Conservation (phyloP, 1,284 basidiomycete genomes). For the Sanghuangporus weigelae region DNA sequence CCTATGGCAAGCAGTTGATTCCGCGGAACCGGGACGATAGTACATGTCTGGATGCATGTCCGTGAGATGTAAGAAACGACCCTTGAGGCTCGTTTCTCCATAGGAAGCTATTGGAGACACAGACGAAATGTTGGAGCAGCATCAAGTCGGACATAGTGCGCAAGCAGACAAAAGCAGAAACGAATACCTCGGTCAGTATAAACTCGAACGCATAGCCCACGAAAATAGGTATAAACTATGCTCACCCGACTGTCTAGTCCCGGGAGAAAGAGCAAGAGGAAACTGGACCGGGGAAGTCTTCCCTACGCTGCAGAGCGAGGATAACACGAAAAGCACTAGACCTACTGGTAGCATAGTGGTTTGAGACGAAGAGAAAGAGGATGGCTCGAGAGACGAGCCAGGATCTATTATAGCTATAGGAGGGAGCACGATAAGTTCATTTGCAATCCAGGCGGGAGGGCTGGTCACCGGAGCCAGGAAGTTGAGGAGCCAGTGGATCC, state of each 20-base stretch:
- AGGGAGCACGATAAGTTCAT: background rate
- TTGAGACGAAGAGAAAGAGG: background rate
- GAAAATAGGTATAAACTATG: background rate
- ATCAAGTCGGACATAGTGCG: background rate
- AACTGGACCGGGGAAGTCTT: conserved; percentile 3
- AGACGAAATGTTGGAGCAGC: background rate
- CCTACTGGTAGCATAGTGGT: background rate
- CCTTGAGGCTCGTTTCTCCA: conserved; percentile 38
- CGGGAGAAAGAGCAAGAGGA: background rate
- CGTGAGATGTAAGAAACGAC: conserved; percentile 74
- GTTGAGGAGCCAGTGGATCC: background rate
- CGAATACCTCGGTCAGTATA: background rate
- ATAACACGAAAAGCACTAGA: background rate
- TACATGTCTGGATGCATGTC: conserved; percentile 78
- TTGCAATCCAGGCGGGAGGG: background rate
- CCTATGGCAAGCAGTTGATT: conserved; percentile 59
- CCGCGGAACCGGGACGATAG: conserved; percentile 46
- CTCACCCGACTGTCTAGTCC: background rate
- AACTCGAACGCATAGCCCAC: background rate
- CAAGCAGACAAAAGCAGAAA: background rate
- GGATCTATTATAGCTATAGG: background rate
- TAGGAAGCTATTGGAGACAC: conserved; percentile 8
- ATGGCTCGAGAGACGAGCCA: background rate
- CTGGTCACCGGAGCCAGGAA: background rate
- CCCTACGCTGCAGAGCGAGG: background rate